These are phyloP conservation scores for Candida suzukii DNA, from an alignment of 805 yeast genomes.

Conservation along the genomic window DNA sequence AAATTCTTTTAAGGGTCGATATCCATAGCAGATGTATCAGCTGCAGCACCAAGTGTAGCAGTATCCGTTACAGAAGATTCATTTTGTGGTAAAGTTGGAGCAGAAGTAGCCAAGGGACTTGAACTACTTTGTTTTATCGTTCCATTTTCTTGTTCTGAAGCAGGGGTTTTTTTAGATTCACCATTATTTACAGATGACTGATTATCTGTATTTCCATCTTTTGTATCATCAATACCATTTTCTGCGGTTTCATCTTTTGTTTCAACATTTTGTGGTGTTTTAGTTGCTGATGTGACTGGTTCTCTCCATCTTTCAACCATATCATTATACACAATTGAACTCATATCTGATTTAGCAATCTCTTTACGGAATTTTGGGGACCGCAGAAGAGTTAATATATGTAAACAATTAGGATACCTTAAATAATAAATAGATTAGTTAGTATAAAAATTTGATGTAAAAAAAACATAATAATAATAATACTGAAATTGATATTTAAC, in stretches of 20 bases:
- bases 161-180: too few relatives aligned
- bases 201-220: too few relatives aligned
- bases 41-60: not conserved
- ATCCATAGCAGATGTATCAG: not conserved
- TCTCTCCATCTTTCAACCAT: conserved; percentile 69
- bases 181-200: too few relatives aligned
- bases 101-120: too few relatives aligned
- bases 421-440: conserved; percentile 9
- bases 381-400: conserved; percentile 60
- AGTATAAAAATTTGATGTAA: too few relatives aligned
- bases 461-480: too few relatives aligned
- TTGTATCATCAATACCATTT: not conserved
- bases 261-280: not conserved
- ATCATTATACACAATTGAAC: conserved; percentile 59
- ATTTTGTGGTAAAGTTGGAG: too few relatives aligned
- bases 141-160: not conserved
- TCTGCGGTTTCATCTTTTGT: not conserved
- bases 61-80: too few relatives aligned
- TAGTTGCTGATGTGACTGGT: conserved; percentile 11
- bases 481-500: too few relatives aligned
- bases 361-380: conserved; percentile 45
- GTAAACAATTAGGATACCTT: conserved; percentile 81
- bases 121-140: not conserved
- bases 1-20: not conserved
- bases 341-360: conserved; percentile 48